Evolutionary conservation across 176 grass and related monocot genomes (phyloP).

Genomic region (Oryza officinalis): DNA sequence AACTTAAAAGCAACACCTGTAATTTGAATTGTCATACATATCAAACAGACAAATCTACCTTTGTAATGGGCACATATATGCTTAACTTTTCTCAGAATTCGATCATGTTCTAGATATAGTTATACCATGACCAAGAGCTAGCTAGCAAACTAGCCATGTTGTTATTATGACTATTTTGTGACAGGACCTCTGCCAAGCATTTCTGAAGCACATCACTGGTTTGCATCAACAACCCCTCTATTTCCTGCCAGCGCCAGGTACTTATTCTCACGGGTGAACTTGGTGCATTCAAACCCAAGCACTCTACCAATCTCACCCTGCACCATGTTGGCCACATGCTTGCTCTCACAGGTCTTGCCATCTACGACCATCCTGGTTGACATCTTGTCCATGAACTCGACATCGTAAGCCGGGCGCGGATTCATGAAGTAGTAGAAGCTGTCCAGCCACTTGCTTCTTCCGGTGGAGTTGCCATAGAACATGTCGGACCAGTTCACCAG

Average conservation of each 20-base stretch:
- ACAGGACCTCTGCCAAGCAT: background rate
- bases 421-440: slow-evolving; percentile 89
- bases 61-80: background rate
- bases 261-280: slow-evolving; percentile 74
- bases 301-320: slow-evolving; percentile 57
- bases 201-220: slow-evolving; percentile 16
- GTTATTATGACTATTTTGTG: background rate
- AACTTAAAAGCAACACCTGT: slow-evolving; percentile 20
- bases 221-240: slow-evolving; percentile 49
- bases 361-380: slow-evolving; percentile 25
- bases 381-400: slow-evolving; percentile 66
- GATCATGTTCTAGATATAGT: background rate
- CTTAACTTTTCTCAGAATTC: background rate
- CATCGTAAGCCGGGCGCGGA: slow-evolving; percentile 49
- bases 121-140: background rate
- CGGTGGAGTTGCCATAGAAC: slow-evolving; percentile 77
- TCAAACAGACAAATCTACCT: background rate
- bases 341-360: slow-evolving; percentile 37
- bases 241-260: slow-evolving; percentile 67
- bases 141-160: background rate
- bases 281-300: slow-evolving; percentile 64
- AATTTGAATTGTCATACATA: slow-evolving; percentile 2
- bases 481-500: slow-evolving; percentile 53
- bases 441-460: slow-evolving; percentile 61
- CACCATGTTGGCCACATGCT: slow-evolving; percentile 67